Base-by-base conservation (phyloP, 1,139 yeast species). In the Yamadazyma conglobata region DNA sequence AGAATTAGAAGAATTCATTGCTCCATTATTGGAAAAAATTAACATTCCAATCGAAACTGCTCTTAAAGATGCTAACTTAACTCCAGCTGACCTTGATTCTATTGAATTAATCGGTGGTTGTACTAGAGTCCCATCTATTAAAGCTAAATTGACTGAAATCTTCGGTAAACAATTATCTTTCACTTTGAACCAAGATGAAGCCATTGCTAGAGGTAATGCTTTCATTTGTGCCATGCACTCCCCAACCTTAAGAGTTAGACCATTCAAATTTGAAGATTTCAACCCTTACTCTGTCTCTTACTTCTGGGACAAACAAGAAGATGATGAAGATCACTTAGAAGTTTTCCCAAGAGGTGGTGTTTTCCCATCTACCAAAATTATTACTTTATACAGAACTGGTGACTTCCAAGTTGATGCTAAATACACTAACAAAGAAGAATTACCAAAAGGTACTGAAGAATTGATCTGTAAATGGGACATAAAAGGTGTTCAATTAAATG, bases 201-300 rank as follows among this genome's bases (percentile, higher is more conserved):
- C 98, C 43, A 83, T 89, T 60, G 97, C 98, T 40, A 85, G 93
- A 65, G 99, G 99, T 73, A 94, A 95, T 50, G 96, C 99, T 34
- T 93, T 91, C 68, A 86, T 93, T 55, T 91, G 98, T 66, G 99
- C 98, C 50, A 86, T 89, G 68, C 97, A 89, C 75, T 91, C 98
- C 18, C 98, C 98, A 65, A 89, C 96, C 46, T 80, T 91, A 54
- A 85, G 98, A 71, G 98, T 93, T 35, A 84, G 97, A 69, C 96
- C 96, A 50, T 91, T 91, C 82, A 91, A 89, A 70, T 91, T 89
- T 57, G 96, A 91, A 71, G 99, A 91, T 63, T 70, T 81, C 60
- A 89, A 89, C 78, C 84, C 80, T 51, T 77, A 78, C 77, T 79
- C 96, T 27, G 96, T 93, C 46, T 84, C 96, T 32, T 93, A 87